These are phyloP conservation scores for Chaetomiaceae sp. DNA, from an alignment of 2,329 filamentous ascomycete genomes.

Conservation along the genomic window DNA sequence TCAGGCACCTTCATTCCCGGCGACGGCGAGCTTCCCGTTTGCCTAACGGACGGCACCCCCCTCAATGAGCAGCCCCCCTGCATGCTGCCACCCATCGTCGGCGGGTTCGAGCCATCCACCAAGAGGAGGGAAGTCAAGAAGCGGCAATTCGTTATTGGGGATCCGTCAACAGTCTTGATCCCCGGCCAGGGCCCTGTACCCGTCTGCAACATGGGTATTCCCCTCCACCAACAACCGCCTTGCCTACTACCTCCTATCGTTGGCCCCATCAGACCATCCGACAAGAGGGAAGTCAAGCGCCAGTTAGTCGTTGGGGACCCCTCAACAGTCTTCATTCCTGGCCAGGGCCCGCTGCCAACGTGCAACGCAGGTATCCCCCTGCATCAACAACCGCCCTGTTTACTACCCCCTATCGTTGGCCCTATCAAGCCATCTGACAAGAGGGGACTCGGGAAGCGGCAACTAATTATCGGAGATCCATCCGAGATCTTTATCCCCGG, in stretches of 20 bases:
- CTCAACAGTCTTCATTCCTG: slow-evolving; percentile 9
- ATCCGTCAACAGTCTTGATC: slow-evolving; percentile 2
- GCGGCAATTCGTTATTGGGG: slow-evolving; percentile 16
- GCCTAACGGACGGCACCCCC: slow-evolving; percentile 10
- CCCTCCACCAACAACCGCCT: slow-evolving; percentile 20
- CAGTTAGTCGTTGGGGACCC: slow-evolving; percentile 15
- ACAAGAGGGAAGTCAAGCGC: slow-evolving; percentile 11
- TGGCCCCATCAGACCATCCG: too few relatives aligned
- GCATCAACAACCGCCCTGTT: slow-evolving; percentile 21
- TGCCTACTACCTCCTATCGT: slow-evolving; percentile 12
- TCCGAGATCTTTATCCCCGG: slow-evolving; percentile 18
- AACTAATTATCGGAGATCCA: slow-evolving; percentile 16
- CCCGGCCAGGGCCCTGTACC: slow-evolving; percentile 17
- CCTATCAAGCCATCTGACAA: too few relatives aligned
- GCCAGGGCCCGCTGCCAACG: slow-evolving; percentile 13
- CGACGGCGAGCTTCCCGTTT: slow-evolving; percentile 4
- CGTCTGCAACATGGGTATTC: slow-evolving; percentile 14
- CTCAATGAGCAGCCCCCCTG: slow-evolving; percentile 18
- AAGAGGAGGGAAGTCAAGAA: slow-evolving; percentile 11
- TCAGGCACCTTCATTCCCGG: slow-evolving; percentile 15
- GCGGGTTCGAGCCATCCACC: slow-evolving; percentile 8
- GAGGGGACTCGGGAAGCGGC: too few relatives aligned
- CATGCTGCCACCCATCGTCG: slow-evolving; percentile 15
- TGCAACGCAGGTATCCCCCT: slow-evolving; percentile 18
- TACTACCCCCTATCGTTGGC: background rate